Evolutionary conservation across 1,284 basidiomycete species (phyloP), one percentile per base, ranked within the genome.

Genomic region (Malassezia sympodialis): DNA sequence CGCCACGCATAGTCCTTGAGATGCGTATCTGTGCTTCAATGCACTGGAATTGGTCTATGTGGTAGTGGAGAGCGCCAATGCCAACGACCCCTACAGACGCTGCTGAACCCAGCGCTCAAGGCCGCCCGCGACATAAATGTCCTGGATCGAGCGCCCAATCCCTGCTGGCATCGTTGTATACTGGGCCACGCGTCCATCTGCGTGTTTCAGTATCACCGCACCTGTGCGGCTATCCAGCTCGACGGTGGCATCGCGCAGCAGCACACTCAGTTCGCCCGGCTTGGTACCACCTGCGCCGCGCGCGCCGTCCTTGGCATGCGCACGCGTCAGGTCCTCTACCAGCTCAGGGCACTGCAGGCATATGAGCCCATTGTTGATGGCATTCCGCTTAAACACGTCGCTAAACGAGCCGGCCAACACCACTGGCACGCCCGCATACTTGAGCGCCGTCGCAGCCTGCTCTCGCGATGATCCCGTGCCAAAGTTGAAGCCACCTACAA

Each of bases 351-450:
- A 88, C 77, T 96, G 93, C 48, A 96, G 76, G 71, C 93, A 96
- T 56, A 99, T 88, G 8, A 99, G 81, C 4, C 90, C 93, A 75
- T 99, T 98, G 79, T 98, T 98, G 79, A 98, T 98, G 14, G 90
- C 86, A 76, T 99, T 98, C 30, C 93, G 84, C 79, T 98, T 96
- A 81, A 96, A 99, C 66, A 98, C 96, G 76, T 98, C 94, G 15
- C 94, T 93, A 69, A 99, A 98, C 27, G 88, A 91, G 41, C 91
- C 94, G 26, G 90, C 90, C 57, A 99, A 82, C 51, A 99, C 90
- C 47, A 96, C 79, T 0, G 90, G 90, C 8, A 98, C 79, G 8
- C 93, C 91, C 0, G 93, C 87, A 23, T 91, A 83, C 75, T 93
- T 90, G 63, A 99, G 84, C 1, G 93, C 93, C 0, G 93, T 99